phyloP scores from a whole-genome alignment of 768 basidiomycete species.

The Boletus barrowsii region DNA sequence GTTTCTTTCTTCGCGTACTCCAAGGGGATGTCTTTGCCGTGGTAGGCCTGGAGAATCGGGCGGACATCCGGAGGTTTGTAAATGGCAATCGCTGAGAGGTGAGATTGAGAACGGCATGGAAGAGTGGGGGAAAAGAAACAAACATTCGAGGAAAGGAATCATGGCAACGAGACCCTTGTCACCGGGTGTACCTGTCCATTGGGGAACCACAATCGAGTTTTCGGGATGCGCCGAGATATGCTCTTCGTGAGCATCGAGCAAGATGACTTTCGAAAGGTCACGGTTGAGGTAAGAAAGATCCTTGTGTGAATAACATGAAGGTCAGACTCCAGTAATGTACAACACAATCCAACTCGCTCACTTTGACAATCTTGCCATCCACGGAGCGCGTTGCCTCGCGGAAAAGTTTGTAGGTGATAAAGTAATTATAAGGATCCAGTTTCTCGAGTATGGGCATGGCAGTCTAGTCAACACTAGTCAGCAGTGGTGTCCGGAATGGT shows the following conservation, averaged over 20 bases:
- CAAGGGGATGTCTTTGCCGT: slow-evolving; percentile 81
- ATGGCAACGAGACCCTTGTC: slow-evolving; percentile 81
- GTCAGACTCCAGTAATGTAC: neutral
- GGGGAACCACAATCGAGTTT: slow-evolving; percentile 78
- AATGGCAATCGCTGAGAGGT: slow-evolving; percentile 76
- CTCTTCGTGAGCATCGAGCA: slow-evolving; percentile 82
- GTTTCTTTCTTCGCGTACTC: slow-evolving; percentile 90
- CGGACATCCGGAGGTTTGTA: slow-evolving; percentile 86
- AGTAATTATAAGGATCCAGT: slow-evolving; percentile 91
- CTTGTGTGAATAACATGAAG: slow-evolving; percentile 31
- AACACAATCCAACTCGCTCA: slow-evolving; percentile 26
- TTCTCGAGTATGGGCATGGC: slow-evolving; percentile 87
- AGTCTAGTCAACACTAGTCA: slow-evolving; percentile 50
- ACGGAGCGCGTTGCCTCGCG: slow-evolving; percentile 85
- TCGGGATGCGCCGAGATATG: slow-evolving; percentile 80
- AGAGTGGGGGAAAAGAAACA: slow-evolving; percentile 16
- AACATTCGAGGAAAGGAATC: slow-evolving; percentile 96
- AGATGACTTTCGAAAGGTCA: slow-evolving; percentile 83
- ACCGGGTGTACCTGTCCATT: slow-evolving; percentile 81
- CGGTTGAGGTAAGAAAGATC: slow-evolving; percentile 95
- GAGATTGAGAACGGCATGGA: neutral
- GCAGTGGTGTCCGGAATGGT: neutral
- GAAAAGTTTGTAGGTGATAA: slow-evolving; percentile 86
- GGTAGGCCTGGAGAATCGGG: slow-evolving; percentile 79
- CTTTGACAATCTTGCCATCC: slow-evolving; percentile 85